Conservation (phyloP, 2,329 filamentous ascomycete genomes). For the Chrysosporium keratinophilum region DNA sequence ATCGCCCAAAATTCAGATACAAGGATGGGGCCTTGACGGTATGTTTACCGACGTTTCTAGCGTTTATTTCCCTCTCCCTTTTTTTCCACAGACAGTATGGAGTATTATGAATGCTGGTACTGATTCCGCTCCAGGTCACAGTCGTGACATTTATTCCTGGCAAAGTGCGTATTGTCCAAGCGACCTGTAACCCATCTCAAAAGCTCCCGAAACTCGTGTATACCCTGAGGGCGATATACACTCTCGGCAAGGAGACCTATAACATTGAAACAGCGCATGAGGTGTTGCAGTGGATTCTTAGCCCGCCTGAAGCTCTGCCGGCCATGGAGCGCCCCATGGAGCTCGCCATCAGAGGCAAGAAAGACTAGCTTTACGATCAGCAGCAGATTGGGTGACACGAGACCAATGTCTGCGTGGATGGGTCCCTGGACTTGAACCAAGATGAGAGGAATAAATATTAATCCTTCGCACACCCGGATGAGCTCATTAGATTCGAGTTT, state of each 20-base stretch:
- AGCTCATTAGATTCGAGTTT: too few species aligned
- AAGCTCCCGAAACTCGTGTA: conserved; percentile 7
- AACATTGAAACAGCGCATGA: conserved; percentile 11
- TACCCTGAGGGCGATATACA: conserved; percentile 14
- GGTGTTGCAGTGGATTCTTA: conserved; percentile 15
- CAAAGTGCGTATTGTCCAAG: conserved; percentile 11
- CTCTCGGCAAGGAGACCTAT: conserved; percentile 10
- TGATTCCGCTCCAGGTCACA: conserved; percentile 10
- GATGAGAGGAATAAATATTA: too few species aligned
- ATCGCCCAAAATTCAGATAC: conserved; percentile 11
- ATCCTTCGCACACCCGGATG: too few species aligned
- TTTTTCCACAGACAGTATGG: too few species aligned
- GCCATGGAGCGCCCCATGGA: conserved; percentile 6
- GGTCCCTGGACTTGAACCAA: too few species aligned
- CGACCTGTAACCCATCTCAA: conserved; percentile 13
- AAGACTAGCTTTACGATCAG: too few species aligned
- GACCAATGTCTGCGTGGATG: too few species aligned
- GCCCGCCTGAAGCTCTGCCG: conserved; percentile 14
- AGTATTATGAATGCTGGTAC: not conserved
- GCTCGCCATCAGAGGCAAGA: conserved; percentile 12
- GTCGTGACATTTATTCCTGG: conserved; percentile 12
- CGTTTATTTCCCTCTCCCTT: too few species aligned
- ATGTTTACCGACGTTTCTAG: too few species aligned
- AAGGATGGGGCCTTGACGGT: conserved; percentile 13
- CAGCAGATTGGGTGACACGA: too few species aligned